Evolutionary conservation across 208 protist genomes (phyloP), one percentile per base, ranked within the genome.

Genomic region (Endotrypanum monterogeii): DNA sequence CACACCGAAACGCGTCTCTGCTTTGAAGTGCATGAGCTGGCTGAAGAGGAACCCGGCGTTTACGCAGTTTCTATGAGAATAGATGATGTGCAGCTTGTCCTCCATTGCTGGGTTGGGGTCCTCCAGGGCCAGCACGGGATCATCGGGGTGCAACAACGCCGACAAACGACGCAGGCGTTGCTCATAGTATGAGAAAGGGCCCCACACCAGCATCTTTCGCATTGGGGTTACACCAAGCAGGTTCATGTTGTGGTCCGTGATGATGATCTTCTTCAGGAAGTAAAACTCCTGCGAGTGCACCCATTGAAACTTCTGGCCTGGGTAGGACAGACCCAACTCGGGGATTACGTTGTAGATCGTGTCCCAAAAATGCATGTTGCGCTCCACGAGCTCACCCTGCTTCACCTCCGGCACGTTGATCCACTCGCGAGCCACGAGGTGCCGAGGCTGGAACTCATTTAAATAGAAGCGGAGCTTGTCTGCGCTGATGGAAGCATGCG

Each of bases 221-320:
- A 97, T 92, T 63, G 93, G 93, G 35, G 93, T 95, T 52, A 94
- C 90, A 6, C 93, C 90, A 8, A 95, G 83, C 65, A 97, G 72
- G 81, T 96, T 97, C 91, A 95, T 96, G 84, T 97, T 97, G 86
- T 96, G 93, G 74, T 96, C 93, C 48, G 90, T 97, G 73, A 97
- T 97, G 73, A 97, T 89, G 54, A 95, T 80, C 81, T 97, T 97
- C 84, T 97, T 97, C 35, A 97, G 83, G 73, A 89, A 97, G 78
- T 89, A 96, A 81, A 96, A 97, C 87, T 97, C 93, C 76, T 97
- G 91, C 61, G 93, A 97, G 85, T 96, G 93, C 56, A 95, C 88
- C 91, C 90, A 96, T 77, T 97, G 93, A 70, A 97, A 94, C 79
- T 91, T 93, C 79, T 97, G 93, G 6, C 93, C 93, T 7, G 93